Percentiles rank a stretch among this genome's conserved stretches.
These are phyloP conservation scores for Viola odorata DNA, from an alignment of 345 rosid genomes.

Conservation along the genomic window DNA sequence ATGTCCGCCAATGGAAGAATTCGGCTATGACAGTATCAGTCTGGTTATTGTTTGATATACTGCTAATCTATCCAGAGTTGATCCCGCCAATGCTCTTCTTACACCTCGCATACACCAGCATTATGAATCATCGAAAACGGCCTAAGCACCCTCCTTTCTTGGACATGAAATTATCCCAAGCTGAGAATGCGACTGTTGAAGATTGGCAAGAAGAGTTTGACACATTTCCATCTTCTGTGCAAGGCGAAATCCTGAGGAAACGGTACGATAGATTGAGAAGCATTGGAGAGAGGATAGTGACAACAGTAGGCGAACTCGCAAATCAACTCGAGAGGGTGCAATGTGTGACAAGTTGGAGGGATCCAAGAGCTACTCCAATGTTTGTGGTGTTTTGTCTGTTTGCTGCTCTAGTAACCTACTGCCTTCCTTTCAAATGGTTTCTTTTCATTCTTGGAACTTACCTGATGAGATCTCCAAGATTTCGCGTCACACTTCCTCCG, in stretches of 20 bases:
- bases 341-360: constrained; percentile 31
- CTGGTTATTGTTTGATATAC: constrained; percentile 26
- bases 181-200: constrained; percentile 23
- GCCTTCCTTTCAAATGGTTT: constrained; percentile 10
- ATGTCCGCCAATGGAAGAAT: constrained; percentile 35
- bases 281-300: constrained; percentile 32
- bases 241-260: constrained; percentile 17
- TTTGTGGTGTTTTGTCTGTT: constrained; percentile 25
- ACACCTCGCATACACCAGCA: constrained; percentile 33
- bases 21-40: constrained; percentile 33
- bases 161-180: constrained; percentile 36
- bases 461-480: constrained; percentile 16
- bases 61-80: constrained; percentile 16
- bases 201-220: constrained; percentile 54
- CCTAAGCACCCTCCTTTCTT: constrained; percentile 43
- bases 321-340: constrained; percentile 33
- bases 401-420: background rate
- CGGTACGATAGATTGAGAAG: constrained; percentile 47
- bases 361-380: constrained; percentile 35
- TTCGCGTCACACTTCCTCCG: constrained; percentile 11
- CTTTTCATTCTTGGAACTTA: constrained; percentile 3
- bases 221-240: constrained; percentile 37
- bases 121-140: constrained; percentile 32
- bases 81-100: constrained; percentile 31
- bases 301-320: constrained; percentile 36